Evolutionary conservation across 371 early-diverging fungal species (phyloP).

Genomic region (Zopfochytrium polystomum): DNA sequence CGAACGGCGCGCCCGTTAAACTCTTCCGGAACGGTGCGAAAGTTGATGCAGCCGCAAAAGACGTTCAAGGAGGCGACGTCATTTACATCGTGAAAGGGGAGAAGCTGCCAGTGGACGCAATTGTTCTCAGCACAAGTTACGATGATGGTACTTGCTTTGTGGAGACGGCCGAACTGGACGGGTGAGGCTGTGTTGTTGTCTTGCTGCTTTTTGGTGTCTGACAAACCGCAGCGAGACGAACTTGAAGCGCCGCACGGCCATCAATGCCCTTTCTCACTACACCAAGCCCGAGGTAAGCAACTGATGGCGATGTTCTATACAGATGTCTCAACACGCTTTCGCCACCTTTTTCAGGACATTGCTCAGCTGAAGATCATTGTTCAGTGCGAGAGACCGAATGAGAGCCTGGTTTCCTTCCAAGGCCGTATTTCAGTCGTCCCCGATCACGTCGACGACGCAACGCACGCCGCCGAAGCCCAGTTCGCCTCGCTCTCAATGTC

Average conservation of each 20-base stretch:
- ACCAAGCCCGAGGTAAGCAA: slow-evolving; percentile 20
- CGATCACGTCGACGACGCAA: slow-evolving; percentile 9
- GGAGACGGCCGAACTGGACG: slow-evolving; percentile 71
- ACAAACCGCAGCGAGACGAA: slow-evolving; percentile 53
- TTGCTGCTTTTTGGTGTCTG: background rate
- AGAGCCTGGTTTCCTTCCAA: slow-evolving; percentile 43
- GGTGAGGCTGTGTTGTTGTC: slow-evolving; percentile 30
- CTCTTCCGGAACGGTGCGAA: slow-evolving; percentile 35
- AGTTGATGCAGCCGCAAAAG: slow-evolving; percentile 29
- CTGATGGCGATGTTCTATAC: slow-evolving; percentile 1
- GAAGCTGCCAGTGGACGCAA: slow-evolving; percentile 60
- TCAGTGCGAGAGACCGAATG: slow-evolving; percentile 54
- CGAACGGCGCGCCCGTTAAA: slow-evolving; percentile 32
- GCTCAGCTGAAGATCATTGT: slow-evolving; percentile 31
- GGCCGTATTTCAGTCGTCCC: no score
- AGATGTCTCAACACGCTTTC: background rate
- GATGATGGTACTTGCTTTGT: slow-evolving; percentile 59
- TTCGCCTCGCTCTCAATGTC: slow-evolving; percentile 59
- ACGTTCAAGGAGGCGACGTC: slow-evolving; percentile 57
- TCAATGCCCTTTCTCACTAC: slow-evolving; percentile 22
- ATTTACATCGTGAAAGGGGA: slow-evolving; percentile 50
- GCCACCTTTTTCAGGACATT: slow-evolving; percentile 12
- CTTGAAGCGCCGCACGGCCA: slow-evolving; percentile 48
- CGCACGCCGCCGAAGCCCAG: slow-evolving; percentile 45
- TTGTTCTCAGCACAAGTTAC: slow-evolving; percentile 48